Base-by-base conservation (phyloP, 2,329 filamentous ascomycete species). In the Pseudogymnoascus sp. region DNA sequence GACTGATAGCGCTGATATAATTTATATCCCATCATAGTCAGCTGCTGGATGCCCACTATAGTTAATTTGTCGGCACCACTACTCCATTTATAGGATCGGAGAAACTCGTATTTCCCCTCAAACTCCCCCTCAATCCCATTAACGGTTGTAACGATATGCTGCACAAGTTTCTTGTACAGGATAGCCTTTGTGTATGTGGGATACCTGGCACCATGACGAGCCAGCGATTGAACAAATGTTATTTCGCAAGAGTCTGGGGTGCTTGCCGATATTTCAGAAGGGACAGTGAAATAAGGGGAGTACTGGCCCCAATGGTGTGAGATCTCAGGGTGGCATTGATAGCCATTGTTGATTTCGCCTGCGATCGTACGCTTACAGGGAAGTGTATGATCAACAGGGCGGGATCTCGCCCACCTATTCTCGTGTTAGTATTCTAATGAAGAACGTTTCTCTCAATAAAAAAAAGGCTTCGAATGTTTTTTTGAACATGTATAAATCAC, bases 131-230 rank as follows among this genome's bases (percentile, higher is more conserved):
- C 78, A 35, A 67, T 71, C 1, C 78, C 80, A n/a, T n/a, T n/a
- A 8, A 78, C 78, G 37, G 69, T 72, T 48, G 72, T 72, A 64
- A 92, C 85, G 64, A 97, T 87, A 58, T 82, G 82, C 29, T 80
- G 72, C 60, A 96, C 78, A 7, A 89, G 80, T 4, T 77, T 73
- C 39, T 78, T 80, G 75, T 96, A 96, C 5, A 73, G 71, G 9
- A 73, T 71, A 0, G 86, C 83, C 77, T 92, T 95, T 66, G 78
- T 77, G 9, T 76, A 70, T 0, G 92, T 96, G 0, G 92, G 92
- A 71, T 90, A 88, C 60, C 92, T 84, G 37, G 90, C 89, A 58
- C 92, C 92, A 72, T 97, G 92, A 2, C 92, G 86, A 21, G 90
- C 92, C 58, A 97, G 81, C 25, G 92, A 78, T 69, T 92, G 88